Evolutionary conservation across 768 basidiomycete genomes (phyloP).

Genomic region (Serendipita sp.): DNA sequence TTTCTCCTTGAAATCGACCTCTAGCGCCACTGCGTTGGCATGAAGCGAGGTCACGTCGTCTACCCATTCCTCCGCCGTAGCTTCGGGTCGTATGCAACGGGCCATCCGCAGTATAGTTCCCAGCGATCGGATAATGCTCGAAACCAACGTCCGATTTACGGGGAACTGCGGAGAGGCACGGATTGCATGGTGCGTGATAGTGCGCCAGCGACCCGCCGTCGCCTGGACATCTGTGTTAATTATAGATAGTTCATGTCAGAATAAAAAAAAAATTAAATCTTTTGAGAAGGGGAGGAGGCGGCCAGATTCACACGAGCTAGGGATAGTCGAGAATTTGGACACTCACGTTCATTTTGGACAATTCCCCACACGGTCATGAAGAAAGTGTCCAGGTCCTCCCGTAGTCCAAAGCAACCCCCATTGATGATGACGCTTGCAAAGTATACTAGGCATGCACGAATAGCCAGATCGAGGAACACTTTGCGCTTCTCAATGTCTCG

Average conservation of each 20-base stretch:
- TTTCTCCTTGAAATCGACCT: not conserved
- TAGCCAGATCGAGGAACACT: not conserved
- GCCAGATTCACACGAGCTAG: not conserved
- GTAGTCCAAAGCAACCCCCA: not conserved
- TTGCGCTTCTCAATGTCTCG: not conserved
- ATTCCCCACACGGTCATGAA: not conserved
- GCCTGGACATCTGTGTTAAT: not conserved
- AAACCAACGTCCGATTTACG: not conserved
- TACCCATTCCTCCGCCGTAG: not conserved
- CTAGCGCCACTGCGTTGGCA: not conserved
- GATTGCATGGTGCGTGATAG: not conserved
- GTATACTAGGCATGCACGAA: not conserved
- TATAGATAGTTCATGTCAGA: not conserved
- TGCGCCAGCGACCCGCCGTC: not conserved
- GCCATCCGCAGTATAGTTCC: not conserved
- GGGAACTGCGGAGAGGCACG: constrained; percentile 2
- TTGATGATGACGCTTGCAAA: not conserved
- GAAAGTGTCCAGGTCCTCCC: not conserved
- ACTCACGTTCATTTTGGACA: not conserved
- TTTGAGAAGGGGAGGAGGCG: not conserved
- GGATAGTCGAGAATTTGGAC: not conserved
- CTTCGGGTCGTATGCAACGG: not conserved
- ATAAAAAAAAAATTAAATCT: not conserved
- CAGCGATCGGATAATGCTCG: not conserved
- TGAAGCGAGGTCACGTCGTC: constrained; percentile 3